These are phyloP conservation scores for Lyophyllum atratum DNA, from an alignment of 768 basidiomycete species.

Conservation along the genomic window DNA sequence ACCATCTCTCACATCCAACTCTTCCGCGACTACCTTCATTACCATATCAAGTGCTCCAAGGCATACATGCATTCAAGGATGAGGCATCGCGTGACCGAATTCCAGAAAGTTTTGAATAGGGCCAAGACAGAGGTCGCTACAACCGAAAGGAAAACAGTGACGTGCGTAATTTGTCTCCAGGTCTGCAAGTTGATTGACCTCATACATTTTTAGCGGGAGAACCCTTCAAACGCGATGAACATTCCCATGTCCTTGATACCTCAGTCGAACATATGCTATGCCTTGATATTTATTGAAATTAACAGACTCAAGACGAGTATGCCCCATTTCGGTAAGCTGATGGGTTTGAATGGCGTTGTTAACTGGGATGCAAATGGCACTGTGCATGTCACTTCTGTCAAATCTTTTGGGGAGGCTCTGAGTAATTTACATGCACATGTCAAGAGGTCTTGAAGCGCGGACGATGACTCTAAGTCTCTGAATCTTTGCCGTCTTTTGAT, in stretches of 20 bases:
- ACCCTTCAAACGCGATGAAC: slow-evolving; percentile 57
- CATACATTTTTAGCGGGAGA: slow-evolving; percentile 43
- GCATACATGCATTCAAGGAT: slow-evolving; percentile 99
- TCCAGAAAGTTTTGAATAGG: slow-evolving; percentile 93
- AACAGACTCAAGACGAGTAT: not conserved
- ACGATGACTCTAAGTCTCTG: not conserved
- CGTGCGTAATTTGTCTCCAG: slow-evolving; percentile 45
- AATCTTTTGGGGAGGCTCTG: no score
- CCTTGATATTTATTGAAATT: not conserved
- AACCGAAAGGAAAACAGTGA: slow-evolving; percentile 88
- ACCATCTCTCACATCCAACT: slow-evolving; percentile 96
- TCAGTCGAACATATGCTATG: not conserved
- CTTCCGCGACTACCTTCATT: slow-evolving; percentile 99
- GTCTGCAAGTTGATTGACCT: not conserved
- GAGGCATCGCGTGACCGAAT: slow-evolving; percentile 91
- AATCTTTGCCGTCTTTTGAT: not conserved
- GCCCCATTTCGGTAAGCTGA: not conserved
- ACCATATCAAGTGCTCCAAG: slow-evolving; percentile 98
- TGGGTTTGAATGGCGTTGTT: not conserved
- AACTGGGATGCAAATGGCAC: no score
- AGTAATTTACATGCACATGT: not conserved
- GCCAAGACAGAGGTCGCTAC: slow-evolving; percentile 90
- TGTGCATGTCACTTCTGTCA: no score
- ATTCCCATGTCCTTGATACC: slow-evolving; percentile 1
- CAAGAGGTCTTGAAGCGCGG: no score